These are phyloP conservation scores for Fusarium annulatum DNA, from an alignment of 2,329 filamentous ascomycete species.

Conservation along the genomic window DNA sequence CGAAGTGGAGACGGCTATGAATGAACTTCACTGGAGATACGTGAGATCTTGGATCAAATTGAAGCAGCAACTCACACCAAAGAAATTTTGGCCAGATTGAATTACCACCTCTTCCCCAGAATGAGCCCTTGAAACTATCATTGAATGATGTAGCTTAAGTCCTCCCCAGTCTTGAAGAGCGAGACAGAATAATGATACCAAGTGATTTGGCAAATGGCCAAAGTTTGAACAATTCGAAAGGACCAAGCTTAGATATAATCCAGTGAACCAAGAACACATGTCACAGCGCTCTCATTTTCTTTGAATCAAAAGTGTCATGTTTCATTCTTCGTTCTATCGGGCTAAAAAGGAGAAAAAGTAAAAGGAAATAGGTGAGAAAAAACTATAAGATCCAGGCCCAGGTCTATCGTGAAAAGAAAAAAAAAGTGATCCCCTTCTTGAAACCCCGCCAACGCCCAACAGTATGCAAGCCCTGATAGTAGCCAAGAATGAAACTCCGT, in stretches of 20 bases:
- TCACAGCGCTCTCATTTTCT: neutral
- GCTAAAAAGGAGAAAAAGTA: conserved; percentile 26
- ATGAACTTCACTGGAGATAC: neutral
- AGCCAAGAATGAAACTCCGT: conserved; percentile 36
- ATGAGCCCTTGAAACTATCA: too few species aligned
- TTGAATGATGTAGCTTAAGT: neutral
- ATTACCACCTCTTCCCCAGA: neutral
- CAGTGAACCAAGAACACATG: neutral
- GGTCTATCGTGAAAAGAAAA: conserved; percentile 31
- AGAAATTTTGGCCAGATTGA: neutral
- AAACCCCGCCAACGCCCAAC: conserved; percentile 45
- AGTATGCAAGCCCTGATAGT: conserved; percentile 42
- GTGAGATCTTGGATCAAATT: neutral
- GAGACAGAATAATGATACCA: neutral
- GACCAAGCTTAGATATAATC: neutral
- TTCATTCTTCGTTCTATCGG: conserved; percentile 39
- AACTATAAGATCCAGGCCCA: conserved; percentile 15
- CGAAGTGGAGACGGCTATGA: conserved; percentile 9
- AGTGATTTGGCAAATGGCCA: too few species aligned
- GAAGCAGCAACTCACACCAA: neutral
- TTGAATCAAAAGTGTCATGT: conserved; percentile 15
- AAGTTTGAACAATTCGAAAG: neutral
- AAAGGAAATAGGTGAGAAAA: neutral
- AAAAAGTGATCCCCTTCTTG: conserved; percentile 29
- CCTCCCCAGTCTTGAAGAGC: neutral